Conservation (phyloP, 805 yeast genomes). For the Cyberlindnera samutprakarnensis region DNA sequence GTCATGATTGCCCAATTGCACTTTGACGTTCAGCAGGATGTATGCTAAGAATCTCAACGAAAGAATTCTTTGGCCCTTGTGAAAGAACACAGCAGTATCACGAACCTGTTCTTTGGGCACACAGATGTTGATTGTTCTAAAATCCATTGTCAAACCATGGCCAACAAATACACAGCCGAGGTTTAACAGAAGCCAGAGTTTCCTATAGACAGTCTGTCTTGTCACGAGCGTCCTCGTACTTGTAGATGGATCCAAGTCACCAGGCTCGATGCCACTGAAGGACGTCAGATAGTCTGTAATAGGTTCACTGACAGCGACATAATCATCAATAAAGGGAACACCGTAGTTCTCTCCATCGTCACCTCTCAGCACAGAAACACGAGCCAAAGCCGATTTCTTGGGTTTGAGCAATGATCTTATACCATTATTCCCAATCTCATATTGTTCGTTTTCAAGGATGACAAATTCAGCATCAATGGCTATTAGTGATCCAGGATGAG, state of each 20-base stretch:
- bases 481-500: conserved; percentile 64
- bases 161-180: conserved; percentile 91
- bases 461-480: conserved; percentile 99
- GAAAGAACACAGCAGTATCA: conserved; percentile 80
- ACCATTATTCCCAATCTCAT: conserved; percentile 73
- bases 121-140: conserved; percentile 84
- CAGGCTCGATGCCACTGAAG: conserved; percentile 89
- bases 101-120: conserved; percentile 82
- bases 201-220: conserved; percentile 75
- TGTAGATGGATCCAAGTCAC: conserved; percentile 68
- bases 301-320: conserved; percentile 63
- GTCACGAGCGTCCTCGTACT: conserved; percentile 70
- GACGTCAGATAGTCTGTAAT: conserved; percentile 84
- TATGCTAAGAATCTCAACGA: conserved; percentile 85
- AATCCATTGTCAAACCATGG: conserved; percentile 87
- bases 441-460: conserved; percentile 64
- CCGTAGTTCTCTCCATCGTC: conserved; percentile 59
- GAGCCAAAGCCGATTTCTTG: conserved; percentile 67
- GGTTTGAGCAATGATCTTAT: conserved; percentile 65
- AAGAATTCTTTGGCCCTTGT: conserved; percentile 68
- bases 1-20: conserved; percentile 92
- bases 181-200: conserved; percentile 84
- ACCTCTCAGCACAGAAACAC: conserved; percentile 81
- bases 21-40: conserved; percentile 61
- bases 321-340: conserved; percentile 86